Base-by-base conservation (phyloP, 2,329 filamentous ascomycete species). In the Cytospora chrysosperma region DNA sequence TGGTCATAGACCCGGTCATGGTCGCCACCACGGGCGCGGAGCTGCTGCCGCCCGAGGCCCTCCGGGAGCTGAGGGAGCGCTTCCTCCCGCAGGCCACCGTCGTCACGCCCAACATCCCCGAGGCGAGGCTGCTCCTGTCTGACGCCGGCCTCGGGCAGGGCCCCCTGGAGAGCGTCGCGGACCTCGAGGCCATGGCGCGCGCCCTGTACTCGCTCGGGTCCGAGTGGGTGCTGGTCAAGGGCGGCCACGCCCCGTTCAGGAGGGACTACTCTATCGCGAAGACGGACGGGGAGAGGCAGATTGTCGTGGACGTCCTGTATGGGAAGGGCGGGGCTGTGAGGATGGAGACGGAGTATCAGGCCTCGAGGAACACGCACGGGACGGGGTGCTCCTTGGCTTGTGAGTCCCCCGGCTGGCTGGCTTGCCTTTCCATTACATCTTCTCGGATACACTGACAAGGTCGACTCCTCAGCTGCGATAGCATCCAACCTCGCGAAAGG, bases 341-440 rank as follows among this genome's bases (percentile, higher is more conserved):
- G 47, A 83, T 97, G 56, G 83, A 93, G 74, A 90, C 86, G 47
- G 81, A 82, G 5, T 97, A 90, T 72, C 81, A 92, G 67, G 77
- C 81, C 12, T 92, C 89, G 10, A 88, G 81, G 65, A 94, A 94
- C 72, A 98, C 94, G 0, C 95, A 99, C 71, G 95, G 95, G 0
- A 98, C 95, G 0, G 95, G 95, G 4, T 99, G 95, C 73, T 96
- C 93, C 12, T 82, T 98, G 65, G 95, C 95, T 49, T 97, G 88
- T 91, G 75, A 79, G 87, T 80, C 12, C 1, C 5, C n/a, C n/a
- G n/a, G n/a, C n/a, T 17, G 13, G 32, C 57, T 30, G 17, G 5
- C 19, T n/a, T 43, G 19, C 7, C 40, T 43, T 43, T 10, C 19
- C 7, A 43, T 8, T 6, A 1, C 6, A 3, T 26, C 2, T 2